phyloP scores from a whole-genome alignment of 2,329 filamentous ascomycete genomes.

The Daldinia sp. region DNA sequence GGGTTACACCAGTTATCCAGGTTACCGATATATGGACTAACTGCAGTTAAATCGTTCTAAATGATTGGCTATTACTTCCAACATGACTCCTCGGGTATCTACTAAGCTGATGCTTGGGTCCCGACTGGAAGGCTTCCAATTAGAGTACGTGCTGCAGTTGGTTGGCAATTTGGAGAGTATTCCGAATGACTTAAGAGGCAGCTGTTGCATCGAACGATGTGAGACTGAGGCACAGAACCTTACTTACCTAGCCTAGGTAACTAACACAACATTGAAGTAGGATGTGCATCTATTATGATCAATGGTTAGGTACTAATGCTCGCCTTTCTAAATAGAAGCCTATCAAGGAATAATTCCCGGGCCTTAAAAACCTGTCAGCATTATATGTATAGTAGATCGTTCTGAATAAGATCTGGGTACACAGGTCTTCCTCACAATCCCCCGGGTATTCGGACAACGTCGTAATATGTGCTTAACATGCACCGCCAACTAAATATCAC shows the following conservation, averaged over 20 bases:
- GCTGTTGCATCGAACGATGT: background rate
- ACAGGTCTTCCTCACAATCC: background rate
- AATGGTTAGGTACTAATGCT: background rate
- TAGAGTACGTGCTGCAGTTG: background rate
- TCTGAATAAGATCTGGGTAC: background rate
- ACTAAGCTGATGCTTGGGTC: background rate
- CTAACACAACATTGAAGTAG: background rate
- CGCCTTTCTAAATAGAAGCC: background rate
- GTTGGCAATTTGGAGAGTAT: background rate
- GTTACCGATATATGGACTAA: background rate
- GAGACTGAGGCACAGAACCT: background rate
- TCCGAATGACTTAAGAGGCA: background rate
- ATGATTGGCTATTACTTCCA: background rate
- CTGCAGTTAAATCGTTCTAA: background rate
- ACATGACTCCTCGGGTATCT: background rate
- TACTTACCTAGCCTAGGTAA: too few relatives aligned
- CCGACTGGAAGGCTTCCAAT: background rate
- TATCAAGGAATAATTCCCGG: background rate
- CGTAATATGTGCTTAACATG: background rate
- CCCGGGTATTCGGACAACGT: background rate
- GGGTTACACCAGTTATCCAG: background rate
- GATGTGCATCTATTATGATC: background rate
- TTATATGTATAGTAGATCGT: background rate
- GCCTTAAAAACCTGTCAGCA: background rate
- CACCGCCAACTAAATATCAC: background rate